Evolutionary conservation across 805 yeast species (phyloP), one percentile per base, ranked within the genome.

Genomic region (Lipomyces spencermartinsiae): DNA sequence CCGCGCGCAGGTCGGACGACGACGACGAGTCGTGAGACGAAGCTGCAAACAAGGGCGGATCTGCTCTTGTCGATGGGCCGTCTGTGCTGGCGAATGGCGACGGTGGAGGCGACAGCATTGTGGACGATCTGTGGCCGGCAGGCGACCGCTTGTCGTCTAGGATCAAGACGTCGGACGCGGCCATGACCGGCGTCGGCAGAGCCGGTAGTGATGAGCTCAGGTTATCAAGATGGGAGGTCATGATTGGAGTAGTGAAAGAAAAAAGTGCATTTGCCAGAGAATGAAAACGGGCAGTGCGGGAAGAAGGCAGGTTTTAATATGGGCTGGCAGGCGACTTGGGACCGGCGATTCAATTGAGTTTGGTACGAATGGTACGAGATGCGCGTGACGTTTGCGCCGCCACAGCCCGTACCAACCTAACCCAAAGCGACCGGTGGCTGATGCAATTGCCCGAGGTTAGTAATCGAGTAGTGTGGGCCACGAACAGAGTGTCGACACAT

Each of bases 121-220:
- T 56, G 34, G 59, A 22, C 34, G 31, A 25, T 19, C 29, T 22
- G 22, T 7, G 19, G 22, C 34, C 35, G 16, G 37, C 39, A 16
- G 62, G 35, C n/a, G 25, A 16, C 51, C 35, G 54, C 56, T 53
- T 22, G 29, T 29, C 22, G 19, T 49, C 58, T 7, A 39, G 34
- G 49, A 29, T 31, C 43, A 64, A 14, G 33, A 51, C 33, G 31
- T 65, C 69, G 16, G 51, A 33, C 2, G 58, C 59, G 4, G 69
- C 71, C 65, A 68, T 63, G 39, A 46, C 7, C 0, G 71, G 71
- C 35, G 71, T 68, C 56, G 70, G 71, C 51, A 68, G 66, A 22
- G 69, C 16, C 34, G 43, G 60, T 16, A 43, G 14, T 12, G 43
- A 4, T 37, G 43, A n/a, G 49, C 19, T n/a, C 22, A 2, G 49